A percentile compares a stretch with the other conserved stretches of the same genome.
phyloP scores from a whole-genome alignment of 2,329 filamentous ascomycete species.

The Xylariaceae sp. region DNA sequence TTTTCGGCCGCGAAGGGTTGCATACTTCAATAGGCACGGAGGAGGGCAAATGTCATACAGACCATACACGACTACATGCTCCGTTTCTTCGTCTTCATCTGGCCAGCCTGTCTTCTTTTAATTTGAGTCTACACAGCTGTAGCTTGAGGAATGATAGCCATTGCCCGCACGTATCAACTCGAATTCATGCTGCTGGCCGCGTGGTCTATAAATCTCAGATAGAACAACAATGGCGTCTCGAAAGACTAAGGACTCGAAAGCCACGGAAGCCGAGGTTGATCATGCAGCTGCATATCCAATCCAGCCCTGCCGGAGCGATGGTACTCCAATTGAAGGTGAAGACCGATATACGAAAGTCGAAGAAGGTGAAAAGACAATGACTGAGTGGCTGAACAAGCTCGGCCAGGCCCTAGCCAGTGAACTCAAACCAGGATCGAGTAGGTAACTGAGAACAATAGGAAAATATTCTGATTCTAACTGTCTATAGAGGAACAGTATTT shows the following conservation, averaged over 20 bases:
- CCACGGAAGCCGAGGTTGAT: slow-evolving; percentile 16
- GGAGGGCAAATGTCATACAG: too few relatives aligned
- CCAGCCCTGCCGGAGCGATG: slow-evolving; percentile 26
- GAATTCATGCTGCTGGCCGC: too few relatives aligned
- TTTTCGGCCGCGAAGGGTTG: too few relatives aligned
- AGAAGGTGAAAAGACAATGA: slow-evolving; percentile 20
- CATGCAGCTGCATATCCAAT: slow-evolving; percentile 12
- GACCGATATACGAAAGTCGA: slow-evolving; percentile 26
- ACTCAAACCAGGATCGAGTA: slow-evolving; percentile 26
- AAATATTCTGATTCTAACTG: slow-evolving; percentile 15
- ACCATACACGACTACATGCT: too few relatives aligned
- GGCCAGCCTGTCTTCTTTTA: too few relatives aligned
- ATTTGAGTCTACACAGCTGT: too few relatives aligned
- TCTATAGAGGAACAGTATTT: slow-evolving; percentile 20
- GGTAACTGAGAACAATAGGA: neutral
- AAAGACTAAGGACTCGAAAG: slow-evolving; percentile 22
- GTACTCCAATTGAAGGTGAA: slow-evolving; percentile 23
- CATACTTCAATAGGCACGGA: too few relatives aligned
- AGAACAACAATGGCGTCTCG: slow-evolving; percentile 21
- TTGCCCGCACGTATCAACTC: too few relatives aligned
- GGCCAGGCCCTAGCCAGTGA: slow-evolving; percentile 27
- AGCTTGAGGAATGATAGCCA: too few relatives aligned
- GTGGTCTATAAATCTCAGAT: neutral
- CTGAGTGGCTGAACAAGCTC: slow-evolving; percentile 31
- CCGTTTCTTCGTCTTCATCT: too few relatives aligned